phyloP scores from a whole-genome alignment of 495 filamentous ascomycete genomes.

The Amphirosellinia nigrospora region DNA sequence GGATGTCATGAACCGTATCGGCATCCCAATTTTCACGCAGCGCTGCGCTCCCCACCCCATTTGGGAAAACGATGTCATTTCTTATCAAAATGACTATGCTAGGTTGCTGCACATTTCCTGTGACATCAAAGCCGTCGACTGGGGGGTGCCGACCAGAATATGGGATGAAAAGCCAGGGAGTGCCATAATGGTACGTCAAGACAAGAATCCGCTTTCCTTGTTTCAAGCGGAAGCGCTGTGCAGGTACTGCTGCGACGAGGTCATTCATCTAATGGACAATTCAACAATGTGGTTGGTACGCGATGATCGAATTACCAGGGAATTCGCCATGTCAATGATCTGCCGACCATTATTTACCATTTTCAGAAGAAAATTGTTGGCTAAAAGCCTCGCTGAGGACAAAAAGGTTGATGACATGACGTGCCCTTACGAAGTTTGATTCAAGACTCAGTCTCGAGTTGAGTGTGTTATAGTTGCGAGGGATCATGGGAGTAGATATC shows the following conservation, averaged over 20 bases:
- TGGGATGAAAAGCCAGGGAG: not conserved
- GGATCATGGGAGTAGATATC: no score
- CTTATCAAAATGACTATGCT: not conserved
- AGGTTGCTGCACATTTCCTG: not conserved
- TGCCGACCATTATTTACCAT: no score
- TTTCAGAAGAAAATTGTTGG: no score
- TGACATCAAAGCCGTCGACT: not conserved
- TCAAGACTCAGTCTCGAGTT: no score
- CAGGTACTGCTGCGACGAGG: not conserved
- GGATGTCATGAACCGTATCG: conserved; percentile 29
- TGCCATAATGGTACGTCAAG: not conserved
- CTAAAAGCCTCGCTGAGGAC: no score
- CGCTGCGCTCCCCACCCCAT: not conserved
- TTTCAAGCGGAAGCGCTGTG: not conserved
- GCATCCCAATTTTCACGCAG: not conserved
- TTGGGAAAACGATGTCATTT: not conserved
- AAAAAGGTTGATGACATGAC: no score
- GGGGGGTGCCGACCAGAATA: not conserved
- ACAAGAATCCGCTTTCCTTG: not conserved
- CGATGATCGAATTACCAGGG: no score
- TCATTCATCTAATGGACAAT: not conserved
- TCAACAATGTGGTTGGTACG: no score
- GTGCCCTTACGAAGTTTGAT: no score
- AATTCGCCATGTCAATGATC: no score
- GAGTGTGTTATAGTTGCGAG: no score